phyloP scores from a whole-genome alignment of 306 rosid species.

The Cucumis cinereus region DNA sequence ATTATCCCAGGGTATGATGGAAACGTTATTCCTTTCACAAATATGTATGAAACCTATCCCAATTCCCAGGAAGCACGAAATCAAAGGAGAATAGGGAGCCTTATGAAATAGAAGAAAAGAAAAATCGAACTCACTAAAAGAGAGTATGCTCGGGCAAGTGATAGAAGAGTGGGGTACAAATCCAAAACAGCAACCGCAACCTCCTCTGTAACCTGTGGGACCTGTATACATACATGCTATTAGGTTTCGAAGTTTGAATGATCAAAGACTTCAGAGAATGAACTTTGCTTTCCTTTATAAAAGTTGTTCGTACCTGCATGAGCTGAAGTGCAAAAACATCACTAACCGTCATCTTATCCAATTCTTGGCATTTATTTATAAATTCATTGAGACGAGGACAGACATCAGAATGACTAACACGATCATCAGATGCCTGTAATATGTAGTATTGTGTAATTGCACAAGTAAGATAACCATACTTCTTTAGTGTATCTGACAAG shows the following conservation, averaged over 20 bases:
- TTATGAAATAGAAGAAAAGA: background rate
- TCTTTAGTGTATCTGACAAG: conserved; percentile 74
- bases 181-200: conserved; percentile 79
- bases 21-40: background rate
- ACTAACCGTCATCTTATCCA: conserved; percentile 72
- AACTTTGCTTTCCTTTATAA: background rate
- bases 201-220: conserved; percentile 96
- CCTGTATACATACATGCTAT: conserved; percentile 33
- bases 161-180: conserved; percentile 63
- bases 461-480: conserved; percentile 76
- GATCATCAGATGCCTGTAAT: conserved; percentile 32
- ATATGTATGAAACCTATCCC: background rate
- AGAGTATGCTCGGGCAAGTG: conserved; percentile 68
- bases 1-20: background rate
- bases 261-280: background rate
- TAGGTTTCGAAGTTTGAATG: background rate
- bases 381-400: conserved; percentile 62
- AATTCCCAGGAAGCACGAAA: background rate
- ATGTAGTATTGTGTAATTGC: conserved; percentile 68
- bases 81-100: background rate
- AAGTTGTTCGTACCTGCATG: conserved; percentile 60
- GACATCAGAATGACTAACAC: conserved; percentile 16
- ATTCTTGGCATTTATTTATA: conserved; percentile 58
- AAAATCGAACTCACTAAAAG: conserved; percentile 44
- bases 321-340: conserved; percentile 91